Conservation (phyloP, 2,329 filamentous ascomycete genomes). For the Botrytis hyacinthi region DNA sequence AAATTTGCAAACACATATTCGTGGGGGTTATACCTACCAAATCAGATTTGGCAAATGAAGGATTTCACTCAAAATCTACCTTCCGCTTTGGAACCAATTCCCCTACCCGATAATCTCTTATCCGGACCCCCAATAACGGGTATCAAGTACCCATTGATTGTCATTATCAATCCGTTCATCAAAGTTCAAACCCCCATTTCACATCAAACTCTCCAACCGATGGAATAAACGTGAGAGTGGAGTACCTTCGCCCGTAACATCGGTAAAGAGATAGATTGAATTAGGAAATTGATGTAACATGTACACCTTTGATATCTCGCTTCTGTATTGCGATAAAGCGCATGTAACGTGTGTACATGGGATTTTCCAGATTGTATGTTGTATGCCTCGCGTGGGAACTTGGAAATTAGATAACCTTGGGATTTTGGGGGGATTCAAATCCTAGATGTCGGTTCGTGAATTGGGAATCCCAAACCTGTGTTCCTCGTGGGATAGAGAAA, state of each 20-base stretch:
- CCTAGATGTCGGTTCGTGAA: background rate
- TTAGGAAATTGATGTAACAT: background rate
- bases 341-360: background rate
- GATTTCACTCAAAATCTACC: background rate
- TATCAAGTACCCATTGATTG: background rate
- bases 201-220: background rate
- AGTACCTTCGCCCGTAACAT: background rate
- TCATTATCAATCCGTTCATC: background rate
- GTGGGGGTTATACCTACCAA: background rate
- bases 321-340: background rate
- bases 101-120: background rate
- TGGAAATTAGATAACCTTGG: background rate
- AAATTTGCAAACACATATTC: background rate
- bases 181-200: background rate
- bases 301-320: background rate
- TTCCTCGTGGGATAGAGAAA: background rate
- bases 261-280: background rate
- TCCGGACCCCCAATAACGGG: background rate
- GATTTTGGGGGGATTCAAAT: background rate
- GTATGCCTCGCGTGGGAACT: background rate
- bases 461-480: background rate
- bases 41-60: background rate
- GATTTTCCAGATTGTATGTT: background rate
- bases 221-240: slow-evolving; percentile 9
- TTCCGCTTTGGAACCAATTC: background rate